phyloP scores from a whole-genome alignment of 768 basidiomycete genomes.

The Panus rudis region DNA sequence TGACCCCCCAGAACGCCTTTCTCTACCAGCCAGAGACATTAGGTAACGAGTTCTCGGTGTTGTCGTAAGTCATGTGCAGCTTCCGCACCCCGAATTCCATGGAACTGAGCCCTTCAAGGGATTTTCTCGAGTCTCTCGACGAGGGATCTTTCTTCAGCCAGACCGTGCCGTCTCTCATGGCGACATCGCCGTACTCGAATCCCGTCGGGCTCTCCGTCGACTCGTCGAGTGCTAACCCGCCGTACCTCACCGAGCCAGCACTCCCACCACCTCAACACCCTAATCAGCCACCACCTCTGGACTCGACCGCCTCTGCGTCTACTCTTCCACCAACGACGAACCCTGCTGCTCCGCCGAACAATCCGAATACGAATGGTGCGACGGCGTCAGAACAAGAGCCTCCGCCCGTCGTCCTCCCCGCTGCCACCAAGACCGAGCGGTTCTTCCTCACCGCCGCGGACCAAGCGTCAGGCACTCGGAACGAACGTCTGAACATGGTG shows the following conservation, averaged over 20 bases:
- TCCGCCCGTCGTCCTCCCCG: constrained; percentile 51
- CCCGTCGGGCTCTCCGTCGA: constrained; percentile 19
- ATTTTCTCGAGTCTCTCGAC: constrained; percentile 84
- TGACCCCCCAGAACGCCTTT: constrained; percentile 44
- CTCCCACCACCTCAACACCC: constrained; percentile 21
- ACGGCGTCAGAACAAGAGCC: constrained; percentile 28
- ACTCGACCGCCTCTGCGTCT: constrained; percentile 9
- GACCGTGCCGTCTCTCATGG: constrained; percentile 43
- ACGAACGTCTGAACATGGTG: constrained; percentile 84
- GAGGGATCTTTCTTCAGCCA: constrained; percentile 75
- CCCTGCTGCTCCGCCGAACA: too few relatives aligned
- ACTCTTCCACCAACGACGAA: too few relatives aligned
- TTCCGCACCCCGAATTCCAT: background rate
- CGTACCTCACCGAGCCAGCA: constrained; percentile 19
- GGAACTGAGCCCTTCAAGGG: constrained; percentile 35
- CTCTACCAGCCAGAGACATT: constrained; percentile 67
- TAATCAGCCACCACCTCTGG: constrained; percentile 9
- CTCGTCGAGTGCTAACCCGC: too few relatives aligned
- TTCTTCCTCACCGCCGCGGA: constrained; percentile 94
- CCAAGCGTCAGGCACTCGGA: constrained; percentile 84
- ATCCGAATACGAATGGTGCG: too few relatives aligned
- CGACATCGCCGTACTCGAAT: constrained; percentile 19
- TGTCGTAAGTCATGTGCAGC: constrained; percentile 49
- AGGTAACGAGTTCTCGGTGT: constrained; percentile 77
- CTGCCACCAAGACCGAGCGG: constrained; percentile 75